Base-by-base conservation (phyloP, 1,139 yeast genomes). In the Scheffersomyces titani region DNA sequence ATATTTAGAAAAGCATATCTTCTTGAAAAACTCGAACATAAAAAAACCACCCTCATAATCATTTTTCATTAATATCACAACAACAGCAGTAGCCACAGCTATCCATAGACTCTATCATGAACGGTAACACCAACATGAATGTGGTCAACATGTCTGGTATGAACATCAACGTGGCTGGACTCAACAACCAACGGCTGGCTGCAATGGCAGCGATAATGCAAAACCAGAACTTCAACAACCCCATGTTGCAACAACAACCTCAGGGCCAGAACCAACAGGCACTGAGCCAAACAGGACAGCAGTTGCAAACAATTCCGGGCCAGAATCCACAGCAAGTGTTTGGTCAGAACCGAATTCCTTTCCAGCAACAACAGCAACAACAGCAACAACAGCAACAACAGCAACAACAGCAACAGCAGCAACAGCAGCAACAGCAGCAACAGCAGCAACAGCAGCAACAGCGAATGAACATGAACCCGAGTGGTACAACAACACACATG, bases 121-220 rank as follows among this genome's bases (percentile, higher is more conserved):
- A 61, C 51, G 61, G 63, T 47, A 61, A 61, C 55, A 53, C 59
- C 49, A 61, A 61, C 55, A 53, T 60, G 51, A 61, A 61, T 52
- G 57, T 61, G 60, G 58, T 61, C 58, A 61, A 60, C 50, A 56
- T 61, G 61, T 55, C 55, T 58, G 56, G 56, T 36, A 54, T 59
- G 59, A 57, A 55, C 53, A 62, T 63, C 63, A 61, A 61, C 54
- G 58, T 59, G 60, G 53, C 49, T 9, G 59, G 61, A 45, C 46
- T 57, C 45, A 53, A 53, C 24, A 59, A 52, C 54, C 60, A 56
- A 47, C 61, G 22, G 16, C 49, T 58, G 55, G 53, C 58, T 19
- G 49, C 54, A 30, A 53, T 55, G 18, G 54, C 57, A 18, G 59
- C 55, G 7, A 47, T 60, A 9, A 57, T 59, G 55, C 63, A 57